A percentile compares a stretch with the other conserved stretches of the same genome.
Evolutionary conservation across 2,329 filamentous ascomycete genomes (phyloP).

Genomic region (Drechslera avenae): DNA sequence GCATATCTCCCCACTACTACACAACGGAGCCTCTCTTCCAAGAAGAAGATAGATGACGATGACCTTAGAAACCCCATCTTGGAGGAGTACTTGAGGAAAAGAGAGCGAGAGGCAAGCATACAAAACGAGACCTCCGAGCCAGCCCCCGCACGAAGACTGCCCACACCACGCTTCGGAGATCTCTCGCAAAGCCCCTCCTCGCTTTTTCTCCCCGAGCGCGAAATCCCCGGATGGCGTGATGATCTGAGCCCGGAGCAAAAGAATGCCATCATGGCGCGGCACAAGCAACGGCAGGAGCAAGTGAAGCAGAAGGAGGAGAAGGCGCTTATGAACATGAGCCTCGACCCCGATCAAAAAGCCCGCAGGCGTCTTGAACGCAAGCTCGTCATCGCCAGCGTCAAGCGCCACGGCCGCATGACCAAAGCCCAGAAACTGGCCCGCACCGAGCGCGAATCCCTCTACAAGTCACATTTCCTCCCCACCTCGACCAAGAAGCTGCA

Average conservation of each 20-base stretch:
- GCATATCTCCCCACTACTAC: slow-evolving; percentile 21
- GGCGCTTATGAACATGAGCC: slow-evolving; percentile 60
- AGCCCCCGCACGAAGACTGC: not conserved
- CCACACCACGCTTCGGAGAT: slow-evolving; percentile 22
- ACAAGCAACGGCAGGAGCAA: slow-evolving; percentile 13
- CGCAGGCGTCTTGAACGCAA: slow-evolving; percentile 80
- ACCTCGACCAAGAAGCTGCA: slow-evolving; percentile 92
- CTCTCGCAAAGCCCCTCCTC: slow-evolving; percentile 24
- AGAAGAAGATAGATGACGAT: slow-evolving; percentile 15
- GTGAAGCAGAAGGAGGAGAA: slow-evolving; percentile 39
- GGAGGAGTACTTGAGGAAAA: slow-evolving; percentile 57
- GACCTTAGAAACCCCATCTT: slow-evolving; percentile 62
- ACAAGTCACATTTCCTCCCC: slow-evolving; percentile 73
- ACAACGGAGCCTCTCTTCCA: slow-evolving; percentile 21
- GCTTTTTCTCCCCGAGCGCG: slow-evolving; percentile 32
- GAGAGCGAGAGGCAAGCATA: slow-evolving; percentile 13
- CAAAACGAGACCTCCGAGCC: slow-evolving; percentile 1
- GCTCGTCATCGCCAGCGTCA: slow-evolving; percentile 79
- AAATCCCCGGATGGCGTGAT: slow-evolving; percentile 33
- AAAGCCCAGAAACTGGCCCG: slow-evolving; percentile 70
- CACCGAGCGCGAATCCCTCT: slow-evolving; percentile 62
- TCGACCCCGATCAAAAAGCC: slow-evolving; percentile 76
- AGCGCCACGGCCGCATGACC: slow-evolving; percentile 68
- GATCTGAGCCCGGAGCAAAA: slow-evolving; percentile 25
- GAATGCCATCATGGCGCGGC: slow-evolving; percentile 15